Percentiles rank a stretch among this genome's conserved stretches.
phyloP scores from a whole-genome alignment of 768 basidiomycete species.

The Galerina sulciceps region DNA sequence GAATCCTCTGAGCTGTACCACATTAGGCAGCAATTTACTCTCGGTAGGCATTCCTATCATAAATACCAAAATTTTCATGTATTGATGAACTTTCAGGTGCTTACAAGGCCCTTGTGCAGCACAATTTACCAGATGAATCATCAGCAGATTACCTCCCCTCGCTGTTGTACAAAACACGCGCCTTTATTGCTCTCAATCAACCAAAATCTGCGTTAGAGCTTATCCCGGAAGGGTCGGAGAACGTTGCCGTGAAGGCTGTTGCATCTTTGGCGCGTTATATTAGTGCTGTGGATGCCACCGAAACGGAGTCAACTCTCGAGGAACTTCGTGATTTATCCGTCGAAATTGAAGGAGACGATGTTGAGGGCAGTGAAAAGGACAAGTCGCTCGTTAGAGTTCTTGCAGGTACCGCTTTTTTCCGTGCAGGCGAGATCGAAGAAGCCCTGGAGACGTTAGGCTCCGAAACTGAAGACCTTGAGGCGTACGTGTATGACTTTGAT shows the following conservation, averaged over 20 bases:
- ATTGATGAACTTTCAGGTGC: conserved; percentile 49
- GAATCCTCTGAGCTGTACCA: conserved; percentile 38
- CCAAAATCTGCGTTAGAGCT: conserved; percentile 59
- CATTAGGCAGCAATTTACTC: conserved; percentile 64
- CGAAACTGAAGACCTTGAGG: conserved; percentile 82
- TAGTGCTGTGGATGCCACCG: conserved; percentile 42
- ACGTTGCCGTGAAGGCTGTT: conserved; percentile 72
- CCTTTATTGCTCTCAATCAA: conserved; percentile 72
- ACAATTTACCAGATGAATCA: conserved; percentile 59
- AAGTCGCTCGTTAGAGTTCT: conserved; percentile 77
- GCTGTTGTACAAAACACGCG: conserved; percentile 79
- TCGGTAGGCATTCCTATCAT: conserved; percentile 48
- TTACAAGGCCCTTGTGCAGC: conserved; percentile 62
- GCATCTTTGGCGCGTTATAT: conserved; percentile 76
- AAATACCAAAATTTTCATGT: neutral
- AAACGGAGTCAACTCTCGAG: conserved; percentile 69
- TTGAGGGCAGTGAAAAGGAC: conserved; percentile 66
- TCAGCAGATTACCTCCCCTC: conserved; percentile 68
- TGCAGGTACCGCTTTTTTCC: conserved; percentile 85
- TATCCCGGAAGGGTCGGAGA: conserved; percentile 60
- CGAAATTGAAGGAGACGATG: conserved; percentile 84
- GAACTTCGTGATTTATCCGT: conserved; percentile 84
- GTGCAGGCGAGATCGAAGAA: conserved; percentile 88
- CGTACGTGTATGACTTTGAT: conserved; percentile 60
- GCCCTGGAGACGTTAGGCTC: conserved; percentile 86